phyloP scores from a whole-genome alignment of 2,329 filamentous ascomycete genomes.

The Aspergillus glaucus region DNA sequence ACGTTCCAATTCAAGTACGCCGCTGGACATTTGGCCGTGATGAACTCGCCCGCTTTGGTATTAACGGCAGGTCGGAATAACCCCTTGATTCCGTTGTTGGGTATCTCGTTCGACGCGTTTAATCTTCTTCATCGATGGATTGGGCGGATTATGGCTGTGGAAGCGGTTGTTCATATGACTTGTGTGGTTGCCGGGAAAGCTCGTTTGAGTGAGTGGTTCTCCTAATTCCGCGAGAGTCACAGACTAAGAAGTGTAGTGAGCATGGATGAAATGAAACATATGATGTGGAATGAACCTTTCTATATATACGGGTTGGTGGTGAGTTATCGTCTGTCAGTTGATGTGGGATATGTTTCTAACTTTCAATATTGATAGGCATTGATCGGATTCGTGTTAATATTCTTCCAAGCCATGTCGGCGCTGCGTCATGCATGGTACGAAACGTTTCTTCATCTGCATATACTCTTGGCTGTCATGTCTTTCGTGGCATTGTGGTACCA shows the following conservation, averaged over 20 bases:
- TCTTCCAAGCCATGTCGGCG: conserved; percentile 36
- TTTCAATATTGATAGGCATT: conserved; percentile 27
- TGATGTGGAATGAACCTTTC: conserved; percentile 23
- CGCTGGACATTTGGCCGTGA: conserved; percentile 70
- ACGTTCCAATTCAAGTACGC: conserved; percentile 61
- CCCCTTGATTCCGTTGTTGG: conserved; percentile 69
- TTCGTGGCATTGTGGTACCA: conserved; percentile 36
- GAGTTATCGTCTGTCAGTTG: conserved; percentile 46
- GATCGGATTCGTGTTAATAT: conserved; percentile 32
- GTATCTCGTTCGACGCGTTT: conserved; percentile 89
- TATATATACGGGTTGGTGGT: conserved; percentile 27
- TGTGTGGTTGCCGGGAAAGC: conserved; percentile 19
- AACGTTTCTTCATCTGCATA: conserved; percentile 39
- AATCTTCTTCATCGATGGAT: conserved; percentile 82
- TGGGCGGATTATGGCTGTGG: conserved; percentile 63
- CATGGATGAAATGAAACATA: conserved; percentile 45
- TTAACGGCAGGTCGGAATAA: conserved; percentile 88
- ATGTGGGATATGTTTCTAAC: conserved; percentile 36
- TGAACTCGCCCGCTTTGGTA: conserved; percentile 84
- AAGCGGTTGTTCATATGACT: conserved; percentile 60
- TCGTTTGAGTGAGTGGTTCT: conserved; percentile 13
- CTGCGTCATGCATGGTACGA: conserved; percentile 42
- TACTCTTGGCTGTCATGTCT: conserved; percentile 32
- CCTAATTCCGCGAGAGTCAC: background rate
- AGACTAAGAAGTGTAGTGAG: conserved; percentile 17